Evolutionary conservation across 768 basidiomycete species (phyloP).

Genomic region (Porphyrellus cyaneotinctus): DNA sequence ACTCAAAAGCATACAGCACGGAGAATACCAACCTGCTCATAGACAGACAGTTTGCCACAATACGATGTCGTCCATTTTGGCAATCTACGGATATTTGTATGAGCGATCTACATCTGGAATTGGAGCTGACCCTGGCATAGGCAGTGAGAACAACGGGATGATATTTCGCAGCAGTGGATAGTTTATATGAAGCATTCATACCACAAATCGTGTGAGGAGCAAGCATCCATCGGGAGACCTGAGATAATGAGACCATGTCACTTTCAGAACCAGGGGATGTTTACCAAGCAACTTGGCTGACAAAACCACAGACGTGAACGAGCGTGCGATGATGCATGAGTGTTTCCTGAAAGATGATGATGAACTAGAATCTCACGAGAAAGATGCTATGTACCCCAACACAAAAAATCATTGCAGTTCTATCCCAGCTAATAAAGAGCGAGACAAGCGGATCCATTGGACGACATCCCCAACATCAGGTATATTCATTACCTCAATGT

Average conservation of each 20-base stretch:
- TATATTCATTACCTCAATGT: slow-evolving; percentile 42
- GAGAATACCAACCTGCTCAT: too few species aligned
- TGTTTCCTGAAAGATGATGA: slow-evolving; percentile 31
- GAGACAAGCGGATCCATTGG: background rate
- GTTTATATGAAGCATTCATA: too few species aligned
- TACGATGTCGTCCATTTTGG: too few species aligned
- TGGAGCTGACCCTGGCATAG: too few species aligned
- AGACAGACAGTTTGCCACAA: too few species aligned
- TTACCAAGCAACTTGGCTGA: slow-evolving; percentile 52
- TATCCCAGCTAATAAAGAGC: slow-evolving; percentile 39
- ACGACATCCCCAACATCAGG: background rate
- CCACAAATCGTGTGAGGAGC: slow-evolving; percentile 44
- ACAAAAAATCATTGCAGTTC: slow-evolving; percentile 45
- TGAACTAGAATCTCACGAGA: background rate
- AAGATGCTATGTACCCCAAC: slow-evolving; percentile 36
- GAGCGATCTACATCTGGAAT: too few species aligned
- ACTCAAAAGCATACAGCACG: too few species aligned
- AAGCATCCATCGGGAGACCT: slow-evolving; percentile 47
- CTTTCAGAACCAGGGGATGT: background rate
- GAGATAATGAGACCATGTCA: background rate
- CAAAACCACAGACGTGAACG: slow-evolving; percentile 48
- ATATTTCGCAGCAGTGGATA: too few species aligned
- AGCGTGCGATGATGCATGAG: slow-evolving; percentile 42
- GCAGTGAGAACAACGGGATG: too few species aligned
- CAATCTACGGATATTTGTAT: too few species aligned